Base-by-base conservation (phyloP, 768 basidiomycete genomes). In the Tubosaeta brunneosetosa region DNA sequence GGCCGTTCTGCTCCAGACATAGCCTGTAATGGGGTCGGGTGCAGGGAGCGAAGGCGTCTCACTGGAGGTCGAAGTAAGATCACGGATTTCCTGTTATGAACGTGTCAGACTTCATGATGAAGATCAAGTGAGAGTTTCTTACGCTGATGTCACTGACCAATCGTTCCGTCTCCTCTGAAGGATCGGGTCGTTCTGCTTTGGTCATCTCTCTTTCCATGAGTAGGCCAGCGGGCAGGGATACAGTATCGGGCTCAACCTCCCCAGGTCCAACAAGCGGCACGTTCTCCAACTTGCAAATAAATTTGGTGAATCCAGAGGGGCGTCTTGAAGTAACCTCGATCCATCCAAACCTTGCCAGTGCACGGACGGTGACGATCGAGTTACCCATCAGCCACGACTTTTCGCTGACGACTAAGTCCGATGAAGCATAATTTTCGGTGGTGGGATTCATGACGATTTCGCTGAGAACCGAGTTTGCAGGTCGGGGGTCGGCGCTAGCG, bases 401-500 rank as follows among this genome's bases (percentile, higher is more conserved):
- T 67, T 88, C 77, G 56, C 65, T 68, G 37, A 79, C 58, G 1
- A 67, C 65, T 0, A 74, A 65, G n/a, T 83, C 78, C 0, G 74
- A 51, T 4, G 61, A 51, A 3, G 73, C 19, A 32, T 55, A n/a
- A 42, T 60, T 51, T 41, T 67, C 60, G 31, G 58, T 61, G 45
- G 70, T 69, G 2, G 82, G 76, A 44, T 80, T 82, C 79, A 86
- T 85, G 47, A 95, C 77, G 48, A 94, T 82, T 33, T 94, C 88
- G 55, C 79, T 82, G 50, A 97, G 77, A 47, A 86, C 76, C 1
- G 91, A 91, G 31, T 77, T 79, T 1, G 92, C 82, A 2, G 95
- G 92, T 14, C 89, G 82, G 1, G 95, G 94, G 64, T 97, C 94
- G 14, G 93, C 92, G 61, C 88, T 93, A 13, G 86, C 92, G 61